Conservation (phyloP, 805 yeast genomes). For the Pichia kluyveri region DNA sequence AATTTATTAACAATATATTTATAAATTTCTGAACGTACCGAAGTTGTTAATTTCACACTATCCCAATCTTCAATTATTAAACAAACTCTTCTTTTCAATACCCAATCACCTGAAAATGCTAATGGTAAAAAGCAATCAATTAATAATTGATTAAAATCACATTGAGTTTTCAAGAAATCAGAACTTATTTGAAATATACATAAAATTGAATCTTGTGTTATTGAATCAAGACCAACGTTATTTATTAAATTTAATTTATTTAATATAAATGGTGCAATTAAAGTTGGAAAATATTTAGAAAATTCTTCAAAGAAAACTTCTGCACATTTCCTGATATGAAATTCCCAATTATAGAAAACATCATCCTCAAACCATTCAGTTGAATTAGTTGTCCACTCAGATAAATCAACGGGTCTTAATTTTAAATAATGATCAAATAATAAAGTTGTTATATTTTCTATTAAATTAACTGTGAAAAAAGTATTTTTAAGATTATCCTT, state of each 20-base stretch:
- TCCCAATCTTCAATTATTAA: slow-evolving; percentile 77
- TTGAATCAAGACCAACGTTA: slow-evolving; percentile 31
- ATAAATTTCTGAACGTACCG: slow-evolving; percentile 34
- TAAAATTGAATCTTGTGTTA: slow-evolving; percentile 70
- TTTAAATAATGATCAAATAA: slow-evolving; percentile 68
- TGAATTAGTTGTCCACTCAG: slow-evolving; percentile 77
- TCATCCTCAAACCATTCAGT: slow-evolving; percentile 92
- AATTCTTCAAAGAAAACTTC: slow-evolving; percentile 76
- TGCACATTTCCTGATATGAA: slow-evolving; percentile 77
- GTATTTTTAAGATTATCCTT: slow-evolving; percentile 41
- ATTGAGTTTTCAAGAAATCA: slow-evolving; percentile 49
- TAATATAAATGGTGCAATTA: slow-evolving; percentile 45
- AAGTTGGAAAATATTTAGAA: slow-evolving; percentile 50
- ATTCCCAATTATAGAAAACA: slow-evolving; percentile 68
- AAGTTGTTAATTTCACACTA: background rate
- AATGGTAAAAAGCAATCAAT: slow-evolving; percentile 60
- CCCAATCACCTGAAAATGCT: slow-evolving; percentile 38
- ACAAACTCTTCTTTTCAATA: slow-evolving; percentile 71
- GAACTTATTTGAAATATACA: slow-evolving; percentile 79
- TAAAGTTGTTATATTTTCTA: slow-evolving; percentile 53
- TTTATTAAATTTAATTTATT: slow-evolving; percentile 44
- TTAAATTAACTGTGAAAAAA: slow-evolving; percentile 48
- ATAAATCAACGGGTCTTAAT: slow-evolving; percentile 66
- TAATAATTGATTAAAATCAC: slow-evolving; percentile 62
- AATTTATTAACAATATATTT: slow-evolving; percentile 35